Percentiles rank a stretch among this genome's conserved stretches.
Conservation (phyloP, 768 basidiomycete genomes). For the Dentipellis fragilis region DNA sequence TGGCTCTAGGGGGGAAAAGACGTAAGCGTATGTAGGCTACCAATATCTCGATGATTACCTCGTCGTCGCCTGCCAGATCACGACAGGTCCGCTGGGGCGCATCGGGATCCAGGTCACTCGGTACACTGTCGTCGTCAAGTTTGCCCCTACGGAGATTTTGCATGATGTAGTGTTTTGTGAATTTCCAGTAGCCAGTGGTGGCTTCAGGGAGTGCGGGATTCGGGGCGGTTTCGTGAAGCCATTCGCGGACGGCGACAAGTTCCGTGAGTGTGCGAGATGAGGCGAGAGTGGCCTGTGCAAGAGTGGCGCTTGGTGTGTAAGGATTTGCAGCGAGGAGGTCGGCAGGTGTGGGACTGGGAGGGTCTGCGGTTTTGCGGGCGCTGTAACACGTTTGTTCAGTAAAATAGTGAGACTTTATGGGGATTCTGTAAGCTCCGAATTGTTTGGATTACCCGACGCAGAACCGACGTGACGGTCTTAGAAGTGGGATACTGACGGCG, state of each 20-base stretch:
- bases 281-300: conserved; percentile 66
- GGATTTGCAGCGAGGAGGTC: conserved; percentile 61
- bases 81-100: conserved; percentile 50
- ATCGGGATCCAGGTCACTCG: conserved; percentile 75
- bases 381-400: conserved; percentile 22
- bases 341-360: conserved; percentile 36
- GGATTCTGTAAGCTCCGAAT: too few species aligned
- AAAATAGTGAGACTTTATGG: background rate
- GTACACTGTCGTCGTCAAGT: conserved; percentile 36
- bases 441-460: too few species aligned
- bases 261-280: conserved; percentile 60
- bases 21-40: background rate
- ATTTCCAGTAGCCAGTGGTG: conserved; percentile 75
- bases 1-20: conserved; percentile 44
- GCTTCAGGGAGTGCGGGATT: conserved; percentile 55
- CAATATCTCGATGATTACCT: conserved; percentile 34
- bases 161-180: conserved; percentile 68
- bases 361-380: conserved; percentile 57
- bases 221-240: conserved; percentile 74
- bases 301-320: conserved; percentile 68
- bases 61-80: conserved; percentile 65
- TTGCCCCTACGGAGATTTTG: conserved; percentile 47
- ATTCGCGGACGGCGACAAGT: conserved; percentile 77
- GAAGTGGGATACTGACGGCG: background rate
- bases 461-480: too few species aligned